Percentiles rank a stretch among this genome's conserved stretches.
Conservation (phyloP, 2,329 filamentous ascomycete species). For the Lecanicillium sp. region DNA sequence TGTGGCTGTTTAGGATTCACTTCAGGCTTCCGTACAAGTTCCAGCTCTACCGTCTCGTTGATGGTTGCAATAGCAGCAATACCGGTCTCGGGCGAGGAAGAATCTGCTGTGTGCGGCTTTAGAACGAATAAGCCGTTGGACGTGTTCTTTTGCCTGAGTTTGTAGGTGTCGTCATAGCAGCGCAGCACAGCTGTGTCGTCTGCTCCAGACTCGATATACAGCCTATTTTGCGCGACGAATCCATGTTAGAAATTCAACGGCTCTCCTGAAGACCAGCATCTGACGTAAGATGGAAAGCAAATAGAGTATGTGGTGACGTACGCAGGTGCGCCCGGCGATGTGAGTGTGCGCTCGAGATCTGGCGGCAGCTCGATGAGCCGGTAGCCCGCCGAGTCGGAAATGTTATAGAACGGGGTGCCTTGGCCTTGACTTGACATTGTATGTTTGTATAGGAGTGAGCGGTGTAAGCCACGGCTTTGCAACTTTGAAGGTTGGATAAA, state of each 20-base stretch:
- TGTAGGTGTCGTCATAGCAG: slow-evolving; percentile 45
- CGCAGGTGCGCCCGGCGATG: slow-evolving; percentile 45
- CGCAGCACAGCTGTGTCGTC: slow-evolving; percentile 41
- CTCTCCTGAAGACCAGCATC: too few species aligned
- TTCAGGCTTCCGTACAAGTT: slow-evolving; percentile 44
- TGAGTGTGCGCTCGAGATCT: slow-evolving; percentile 48
- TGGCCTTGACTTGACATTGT: slow-evolving; percentile 38
- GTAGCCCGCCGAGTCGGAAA: slow-evolving; percentile 42
- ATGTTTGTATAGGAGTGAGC: slow-evolving; percentile 2
- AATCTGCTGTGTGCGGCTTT: slow-evolving; percentile 17
- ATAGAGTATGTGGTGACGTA: slow-evolving; percentile 24
- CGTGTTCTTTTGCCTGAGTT: slow-evolving; percentile 58
- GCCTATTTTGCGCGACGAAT: slow-evolving; percentile 25
- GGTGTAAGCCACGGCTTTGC: too few species aligned
- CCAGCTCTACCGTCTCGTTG: slow-evolving; percentile 55
- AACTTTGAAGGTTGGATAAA: too few species aligned
- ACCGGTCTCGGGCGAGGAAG: slow-evolving; percentile 20
- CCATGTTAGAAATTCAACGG: too few species aligned
- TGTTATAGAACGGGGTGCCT: slow-evolving; percentile 44
- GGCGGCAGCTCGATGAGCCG: slow-evolving; percentile 56
- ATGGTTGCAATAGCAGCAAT: slow-evolving; percentile 46
- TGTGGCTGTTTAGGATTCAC: slow-evolving; percentile 15
- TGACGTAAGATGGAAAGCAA: too few species aligned
- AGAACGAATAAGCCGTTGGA: slow-evolving; percentile 58
- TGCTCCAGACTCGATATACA: slow-evolving; percentile 41